Conservation (phyloP, 1,139 yeast species). For the Magnusiomyces ingens region DNA sequence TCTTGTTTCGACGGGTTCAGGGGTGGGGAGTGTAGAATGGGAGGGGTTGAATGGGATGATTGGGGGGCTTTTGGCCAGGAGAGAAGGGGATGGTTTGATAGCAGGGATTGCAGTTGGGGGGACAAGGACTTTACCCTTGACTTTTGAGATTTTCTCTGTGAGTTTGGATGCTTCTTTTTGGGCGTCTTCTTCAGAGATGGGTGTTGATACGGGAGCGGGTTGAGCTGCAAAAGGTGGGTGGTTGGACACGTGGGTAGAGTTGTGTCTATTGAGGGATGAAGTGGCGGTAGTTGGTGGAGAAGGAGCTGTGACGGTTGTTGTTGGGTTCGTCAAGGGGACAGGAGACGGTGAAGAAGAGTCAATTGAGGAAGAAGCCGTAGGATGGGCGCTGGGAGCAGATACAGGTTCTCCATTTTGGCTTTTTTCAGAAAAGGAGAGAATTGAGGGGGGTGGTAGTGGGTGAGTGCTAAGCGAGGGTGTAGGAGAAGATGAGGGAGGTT, state of each 20-base stretch:
- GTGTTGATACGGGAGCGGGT: neutral
- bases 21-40: too few relatives aligned
- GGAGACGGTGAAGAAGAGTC: too few relatives aligned
- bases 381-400: too few relatives aligned
- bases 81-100: constrained; percentile 8
- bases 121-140: constrained; percentile 16
- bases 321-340: too few relatives aligned
- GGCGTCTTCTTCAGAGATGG: constrained; percentile 13
- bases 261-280: neutral
- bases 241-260: neutral
- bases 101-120: constrained; percentile 4
- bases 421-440: neutral
- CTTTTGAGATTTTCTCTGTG: constrained; percentile 15
- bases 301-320: too few relatives aligned
- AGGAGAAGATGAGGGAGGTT: too few relatives aligned
- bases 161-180: constrained; percentile 16
- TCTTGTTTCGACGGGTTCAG: too few relatives aligned
- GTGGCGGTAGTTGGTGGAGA: too few relatives aligned
- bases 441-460: constrained; percentile 6
- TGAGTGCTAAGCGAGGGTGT: too few relatives aligned
- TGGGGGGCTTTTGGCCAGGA: neutral
- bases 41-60: too few relatives aligned
- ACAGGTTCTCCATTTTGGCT: too few relatives aligned
- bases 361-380: too few relatives aligned
- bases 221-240: neutral